Conservation (phyloP, 805 yeast genomes). For the Hanseniaspora nectarophila region DNA sequence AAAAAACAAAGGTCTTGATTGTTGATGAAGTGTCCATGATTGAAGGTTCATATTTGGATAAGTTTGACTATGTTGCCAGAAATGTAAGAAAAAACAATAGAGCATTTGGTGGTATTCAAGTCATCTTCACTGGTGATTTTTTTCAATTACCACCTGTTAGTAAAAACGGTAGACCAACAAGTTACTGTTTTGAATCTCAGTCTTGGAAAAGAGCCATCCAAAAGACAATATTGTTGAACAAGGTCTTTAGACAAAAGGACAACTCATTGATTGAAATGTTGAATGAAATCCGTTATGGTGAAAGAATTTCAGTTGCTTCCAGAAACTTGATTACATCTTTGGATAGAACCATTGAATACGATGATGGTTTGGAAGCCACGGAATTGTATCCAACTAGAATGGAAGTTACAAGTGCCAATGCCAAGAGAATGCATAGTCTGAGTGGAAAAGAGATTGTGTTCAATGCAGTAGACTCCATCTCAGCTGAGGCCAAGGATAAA, state of each 20-base stretch:
- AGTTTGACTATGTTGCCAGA: slow-evolving; percentile 49
- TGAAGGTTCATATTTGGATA: slow-evolving; percentile 55
- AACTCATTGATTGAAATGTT: slow-evolving; percentile 61
- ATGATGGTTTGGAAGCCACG: slow-evolving; percentile 77
- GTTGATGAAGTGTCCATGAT: slow-evolving; percentile 77
- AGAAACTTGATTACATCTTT: slow-evolving; percentile 39
- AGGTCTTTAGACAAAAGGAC: slow-evolving; percentile 82
- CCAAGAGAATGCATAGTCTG: slow-evolving; percentile 37
- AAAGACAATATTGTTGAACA: slow-evolving; percentile 56
- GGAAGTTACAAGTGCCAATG: slow-evolving; percentile 74
- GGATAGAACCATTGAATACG: slow-evolving; percentile 45
- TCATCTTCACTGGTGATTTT: slow-evolving; percentile 69
- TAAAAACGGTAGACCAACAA: slow-evolving; percentile 20
- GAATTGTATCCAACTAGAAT: slow-evolving; percentile 75
- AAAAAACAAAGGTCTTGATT: slow-evolving; percentile 42
- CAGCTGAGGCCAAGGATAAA: slow-evolving; percentile 19
- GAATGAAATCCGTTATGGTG: slow-evolving; percentile 69
- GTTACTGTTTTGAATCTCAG: slow-evolving; percentile 63
- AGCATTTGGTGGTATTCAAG: slow-evolving; percentile 75
- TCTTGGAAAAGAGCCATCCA: slow-evolving; percentile 57
- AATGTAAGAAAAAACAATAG: slow-evolving; percentile 32
- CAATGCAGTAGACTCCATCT: slow-evolving; percentile 35
- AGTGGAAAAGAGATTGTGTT: slow-evolving; percentile 38
- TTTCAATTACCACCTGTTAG: slow-evolving; percentile 70
- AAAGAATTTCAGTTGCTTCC: slow-evolving; percentile 38